Conservation (phyloP, 768 basidiomycete genomes). For the Mycena capillaripes region DNA sequence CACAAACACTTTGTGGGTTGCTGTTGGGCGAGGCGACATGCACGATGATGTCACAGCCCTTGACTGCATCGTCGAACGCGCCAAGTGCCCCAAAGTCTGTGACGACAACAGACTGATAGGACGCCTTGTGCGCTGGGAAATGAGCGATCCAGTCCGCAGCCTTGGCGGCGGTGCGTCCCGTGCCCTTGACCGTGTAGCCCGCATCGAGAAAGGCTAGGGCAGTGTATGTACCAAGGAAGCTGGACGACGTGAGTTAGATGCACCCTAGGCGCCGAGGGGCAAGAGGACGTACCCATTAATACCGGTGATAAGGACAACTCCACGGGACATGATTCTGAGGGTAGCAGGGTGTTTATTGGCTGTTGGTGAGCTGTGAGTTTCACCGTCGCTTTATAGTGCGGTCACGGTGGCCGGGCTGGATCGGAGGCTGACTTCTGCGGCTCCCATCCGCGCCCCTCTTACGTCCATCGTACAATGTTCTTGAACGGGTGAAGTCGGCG, state of each 20-base stretch:
- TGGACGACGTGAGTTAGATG: background rate
- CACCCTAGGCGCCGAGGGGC: background rate
- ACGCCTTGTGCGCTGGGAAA: constrained; percentile 46
- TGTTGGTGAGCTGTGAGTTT: no score
- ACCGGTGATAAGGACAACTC: constrained; percentile 28
- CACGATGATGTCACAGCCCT: constrained; percentile 57
- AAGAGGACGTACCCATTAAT: constrained; percentile 22
- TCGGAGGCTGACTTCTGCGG: no score
- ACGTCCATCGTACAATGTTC: no score
- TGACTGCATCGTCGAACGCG: constrained; percentile 62
- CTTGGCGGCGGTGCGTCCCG: constrained; percentile 55
- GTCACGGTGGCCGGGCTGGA: no score
- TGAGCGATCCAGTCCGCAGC: constrained; percentile 55
- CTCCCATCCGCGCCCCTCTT: no score
- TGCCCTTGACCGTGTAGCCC: constrained; percentile 53
- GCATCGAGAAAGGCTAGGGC: constrained; percentile 47
- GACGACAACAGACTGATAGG: constrained; percentile 57
- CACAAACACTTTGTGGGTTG: no score
- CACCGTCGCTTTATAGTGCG: no score
- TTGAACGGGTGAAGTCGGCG: no score
- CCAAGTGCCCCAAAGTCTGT: constrained; percentile 53
- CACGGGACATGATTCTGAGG: constrained; percentile 26
- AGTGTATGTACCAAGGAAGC: constrained; percentile 50
- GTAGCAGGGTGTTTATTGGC: no score
- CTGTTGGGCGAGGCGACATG: constrained; percentile 44